A percentile compares a stretch with the other conserved stretches of the same genome.
Evolutionary conservation across 768 basidiomycete genomes (phyloP).

Genomic region (Lactarius akahatsu): DNA sequence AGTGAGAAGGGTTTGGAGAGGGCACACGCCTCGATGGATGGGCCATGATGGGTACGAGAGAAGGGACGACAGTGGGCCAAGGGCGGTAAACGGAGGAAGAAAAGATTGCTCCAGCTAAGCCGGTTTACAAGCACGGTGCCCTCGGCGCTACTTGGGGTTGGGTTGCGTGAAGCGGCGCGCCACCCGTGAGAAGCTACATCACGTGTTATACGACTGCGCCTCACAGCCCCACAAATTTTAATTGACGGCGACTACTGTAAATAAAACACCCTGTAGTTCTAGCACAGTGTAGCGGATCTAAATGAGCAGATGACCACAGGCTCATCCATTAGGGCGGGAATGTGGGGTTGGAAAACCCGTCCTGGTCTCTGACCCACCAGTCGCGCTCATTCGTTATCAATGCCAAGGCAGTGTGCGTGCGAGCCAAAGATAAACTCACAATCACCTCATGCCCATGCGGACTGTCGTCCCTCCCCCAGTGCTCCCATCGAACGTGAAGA

Average conservation of each 20-base stretch:
- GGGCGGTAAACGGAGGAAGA: neutral
- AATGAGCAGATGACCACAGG: neutral
- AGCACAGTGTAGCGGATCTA: neutral
- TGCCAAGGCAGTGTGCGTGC: neutral
- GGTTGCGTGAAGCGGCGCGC: no score
- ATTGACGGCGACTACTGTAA: neutral
- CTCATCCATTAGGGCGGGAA: neutral
- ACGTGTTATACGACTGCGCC: neutral
- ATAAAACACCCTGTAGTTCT: neutral
- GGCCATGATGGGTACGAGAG: conserved; percentile 20
- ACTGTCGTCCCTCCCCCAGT: conserved; percentile 74
- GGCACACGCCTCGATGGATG: conserved; percentile 27
- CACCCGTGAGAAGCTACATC: neutral
- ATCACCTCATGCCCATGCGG: conserved; percentile 45
- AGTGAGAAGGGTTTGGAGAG: conserved; percentile 44
- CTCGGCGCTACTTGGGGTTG: neutral
- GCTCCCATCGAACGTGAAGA: conserved; percentile 84
- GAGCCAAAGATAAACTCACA: neutral
- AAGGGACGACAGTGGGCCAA: neutral
- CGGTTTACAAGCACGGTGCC: neutral
- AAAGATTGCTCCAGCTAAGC: neutral
- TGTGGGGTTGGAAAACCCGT: neutral
- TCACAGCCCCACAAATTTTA: no score
- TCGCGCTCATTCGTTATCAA: neutral
- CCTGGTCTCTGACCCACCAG: neutral